Base-by-base conservation (phyloP, 148 eudicot species). In the Suaeda aralocaspica region DNA sequence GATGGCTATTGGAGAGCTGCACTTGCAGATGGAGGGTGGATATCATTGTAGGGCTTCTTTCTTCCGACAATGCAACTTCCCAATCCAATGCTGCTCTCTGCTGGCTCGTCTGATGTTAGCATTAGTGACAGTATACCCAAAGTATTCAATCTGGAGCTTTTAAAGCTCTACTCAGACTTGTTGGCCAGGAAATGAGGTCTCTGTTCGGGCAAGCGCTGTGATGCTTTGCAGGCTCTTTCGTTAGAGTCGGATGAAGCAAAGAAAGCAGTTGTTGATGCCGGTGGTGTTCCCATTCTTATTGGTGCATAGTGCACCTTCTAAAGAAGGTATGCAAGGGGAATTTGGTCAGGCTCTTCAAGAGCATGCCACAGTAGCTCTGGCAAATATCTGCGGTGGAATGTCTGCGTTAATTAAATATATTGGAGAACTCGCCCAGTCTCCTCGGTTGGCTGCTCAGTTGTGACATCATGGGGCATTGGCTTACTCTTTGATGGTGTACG, bases 391-490 rank as follows among this genome's bases (percentile, higher is more conserved):
- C 76, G 93, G 90, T 74, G 96, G 96, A 50, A 83, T 88, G 90
- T 72, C 85, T 76, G 73, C 85, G 59, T 71, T 90, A 61, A 82
- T 90, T 46, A 72, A 82, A 22, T 85, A 90, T 75, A 89, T 90
- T 33, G 96, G 89, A 60, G 89, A 90, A 71, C 86, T 88, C 73
- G 78, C 89, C 31, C 87, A 79, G 69, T 83, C 91, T 64, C 82
- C 93, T 44, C 82, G 84, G 59, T 75, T 85, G 70, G 78, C 91
- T 71, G 87, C 91, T 79, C 96, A 18, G 83, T 88, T 77, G 73
- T 74, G 96, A 90, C 78, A 82, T 86, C 63, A 76, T 90, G 93
- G 96, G 56, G 88, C 96, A 28, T 85, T 90, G 75, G 96, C 96
- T 46, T 90, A 88, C 75, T 64, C 83, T 55, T 75, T 90, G 52